Percentiles rank a stretch among this genome's conserved stretches.
Evolutionary conservation across 495 filamentous ascomycete genomes (phyloP).

Genomic region (Clavariopsis aquatica): DNA sequence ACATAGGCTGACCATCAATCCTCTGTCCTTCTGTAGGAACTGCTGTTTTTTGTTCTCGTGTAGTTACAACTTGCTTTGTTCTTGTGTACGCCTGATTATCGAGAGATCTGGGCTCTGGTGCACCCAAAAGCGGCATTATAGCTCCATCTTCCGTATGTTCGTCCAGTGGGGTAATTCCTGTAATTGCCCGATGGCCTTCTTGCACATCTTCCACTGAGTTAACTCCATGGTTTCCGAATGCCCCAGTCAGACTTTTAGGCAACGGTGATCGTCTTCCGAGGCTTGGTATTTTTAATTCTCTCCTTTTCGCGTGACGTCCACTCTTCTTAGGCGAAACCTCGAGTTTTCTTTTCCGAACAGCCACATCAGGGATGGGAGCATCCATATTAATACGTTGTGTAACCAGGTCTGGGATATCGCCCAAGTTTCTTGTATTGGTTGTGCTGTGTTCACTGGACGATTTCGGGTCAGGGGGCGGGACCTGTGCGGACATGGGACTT

Average conservation of each 20-base stretch:
- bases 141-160: background rate
- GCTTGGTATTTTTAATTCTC: constrained; percentile 17
- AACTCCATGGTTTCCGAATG: background rate
- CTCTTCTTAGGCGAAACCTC: background rate
- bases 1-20: background rate
- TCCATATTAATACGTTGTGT: background rate
- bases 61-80: background rate
- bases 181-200: background rate
- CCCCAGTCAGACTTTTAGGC: background rate
- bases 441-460: background rate
- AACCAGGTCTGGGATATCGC: background rate
- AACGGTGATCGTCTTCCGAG: background rate
- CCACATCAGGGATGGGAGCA: background rate
- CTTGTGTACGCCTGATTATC: background rate
- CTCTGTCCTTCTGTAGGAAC: background rate
- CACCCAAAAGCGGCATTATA: background rate
- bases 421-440: background rate
- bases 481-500: constrained; percentile 8
- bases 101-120: background rate
- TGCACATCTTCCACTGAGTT: background rate
- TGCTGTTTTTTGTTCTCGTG: background rate
- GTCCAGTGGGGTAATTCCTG: background rate
- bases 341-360: constrained; percentile 15
- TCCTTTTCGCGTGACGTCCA: constrained; percentile 11
- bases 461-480: background rate